phyloP scores from a whole-genome alignment of 1,284 basidiomycete genomes.

The Boletellus dicymbophilus region DNA sequence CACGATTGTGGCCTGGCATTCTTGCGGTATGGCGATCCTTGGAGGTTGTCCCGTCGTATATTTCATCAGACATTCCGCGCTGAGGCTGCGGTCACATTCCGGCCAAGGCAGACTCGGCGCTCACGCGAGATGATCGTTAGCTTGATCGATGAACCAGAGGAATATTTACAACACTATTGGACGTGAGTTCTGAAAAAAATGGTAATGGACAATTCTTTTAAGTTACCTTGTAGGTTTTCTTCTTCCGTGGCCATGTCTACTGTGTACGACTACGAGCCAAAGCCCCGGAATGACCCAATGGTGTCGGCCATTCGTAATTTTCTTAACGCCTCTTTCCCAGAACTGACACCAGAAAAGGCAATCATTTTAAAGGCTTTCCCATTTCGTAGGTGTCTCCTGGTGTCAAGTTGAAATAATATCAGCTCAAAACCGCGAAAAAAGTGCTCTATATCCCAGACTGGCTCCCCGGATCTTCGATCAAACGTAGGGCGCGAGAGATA shows the following conservation, averaged over 20 bases:
- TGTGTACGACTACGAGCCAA: slow-evolving; percentile 16
- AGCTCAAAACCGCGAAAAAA: not conserved
- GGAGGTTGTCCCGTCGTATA: slow-evolving; percentile 2
- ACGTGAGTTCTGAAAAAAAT: slow-evolving; percentile 1
- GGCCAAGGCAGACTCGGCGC: slow-evolving; percentile 1
- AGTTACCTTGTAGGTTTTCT: slow-evolving; percentile 8
- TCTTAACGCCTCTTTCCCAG: not conserved
- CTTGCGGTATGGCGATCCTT: slow-evolving; percentile 2
- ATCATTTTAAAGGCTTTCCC: slow-evolving; percentile 9
- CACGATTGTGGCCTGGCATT: slow-evolving; percentile 1
- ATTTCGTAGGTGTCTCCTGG: slow-evolving; percentile 11
- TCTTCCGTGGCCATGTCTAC: slow-evolving; percentile 13
- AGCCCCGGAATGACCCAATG: slow-evolving; percentile 9
- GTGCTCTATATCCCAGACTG: slow-evolving; percentile 13
- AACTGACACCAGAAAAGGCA: not conserved
- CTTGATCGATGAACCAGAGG: slow-evolving; percentile 1
- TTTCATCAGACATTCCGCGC: no score
- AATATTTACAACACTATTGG: slow-evolving; percentile 1
- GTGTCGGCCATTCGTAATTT: not conserved
- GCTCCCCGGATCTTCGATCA: slow-evolving; percentile 10
- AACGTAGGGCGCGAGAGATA: not conserved
- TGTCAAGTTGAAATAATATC: not conserved
- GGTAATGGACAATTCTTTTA: not conserved
- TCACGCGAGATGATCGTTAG: slow-evolving; percentile 6
- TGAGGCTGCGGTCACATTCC: not conserved